These are phyloP conservation scores for Fagus sylvatica DNA, from an alignment of 306 rosid genomes.

Conservation along the genomic window DNA sequence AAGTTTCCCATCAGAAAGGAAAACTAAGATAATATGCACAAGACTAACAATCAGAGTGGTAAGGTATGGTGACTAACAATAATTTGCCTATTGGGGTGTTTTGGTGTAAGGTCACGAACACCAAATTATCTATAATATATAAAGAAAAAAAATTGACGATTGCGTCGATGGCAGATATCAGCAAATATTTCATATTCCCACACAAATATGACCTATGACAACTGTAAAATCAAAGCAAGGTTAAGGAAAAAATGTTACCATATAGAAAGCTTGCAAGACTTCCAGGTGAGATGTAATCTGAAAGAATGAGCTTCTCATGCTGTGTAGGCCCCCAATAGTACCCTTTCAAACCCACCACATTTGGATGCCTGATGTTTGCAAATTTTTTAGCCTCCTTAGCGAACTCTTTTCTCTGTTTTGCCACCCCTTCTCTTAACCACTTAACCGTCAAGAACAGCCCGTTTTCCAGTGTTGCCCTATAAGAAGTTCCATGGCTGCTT, in stretches of 20 bases:
- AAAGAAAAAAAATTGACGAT: not conserved
- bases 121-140: not conserved
- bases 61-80: not conserved
- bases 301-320: slow-evolving; percentile 97
- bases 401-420: slow-evolving; percentile 94
- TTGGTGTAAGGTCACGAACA: not conserved
- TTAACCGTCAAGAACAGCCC: slow-evolving; percentile 85
- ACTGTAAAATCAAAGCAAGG: not conserved
- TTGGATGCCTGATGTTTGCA: slow-evolving; percentile 95
- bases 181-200: not conserved
- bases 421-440: slow-evolving; percentile 99
- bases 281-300: slow-evolving; percentile 89
- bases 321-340: slow-evolving; percentile 99
- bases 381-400: slow-evolving; percentile 93
- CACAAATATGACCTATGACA: too few species aligned
- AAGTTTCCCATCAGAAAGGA: not conserved
- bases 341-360: slow-evolving; percentile 91
- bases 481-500: slow-evolving; percentile 97
- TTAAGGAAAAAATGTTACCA: slow-evolving; percentile 53
- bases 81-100: not conserved
- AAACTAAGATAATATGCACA: not conserved
- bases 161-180: not conserved
- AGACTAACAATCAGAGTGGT: too few species aligned
- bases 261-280: slow-evolving; percentile 89
- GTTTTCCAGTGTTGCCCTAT: slow-evolving; percentile 84